These are phyloP conservation scores for Tulasnella sp. DNA, from an alignment of 768 basidiomycete species.

Conservation along the genomic window DNA sequence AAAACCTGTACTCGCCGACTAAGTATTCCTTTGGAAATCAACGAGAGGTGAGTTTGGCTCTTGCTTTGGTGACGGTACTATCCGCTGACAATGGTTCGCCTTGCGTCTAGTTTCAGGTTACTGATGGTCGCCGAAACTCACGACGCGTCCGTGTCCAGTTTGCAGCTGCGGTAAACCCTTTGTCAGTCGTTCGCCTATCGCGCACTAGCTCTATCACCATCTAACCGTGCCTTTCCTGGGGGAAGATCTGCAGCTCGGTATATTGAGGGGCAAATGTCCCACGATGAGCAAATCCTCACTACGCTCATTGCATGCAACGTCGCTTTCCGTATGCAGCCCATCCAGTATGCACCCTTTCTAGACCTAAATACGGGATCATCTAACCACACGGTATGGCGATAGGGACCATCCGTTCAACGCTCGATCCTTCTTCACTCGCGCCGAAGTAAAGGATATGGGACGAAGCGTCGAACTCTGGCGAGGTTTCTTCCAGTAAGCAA, in stretches of 20 bases:
- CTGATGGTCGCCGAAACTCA: conserved; percentile 48
- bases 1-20: conserved; percentile 69
- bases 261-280: conserved; percentile 64
- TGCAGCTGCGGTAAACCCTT: conserved; percentile 63
- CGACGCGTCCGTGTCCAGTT: conserved; percentile 58
- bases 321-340: conserved; percentile 74
- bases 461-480: conserved; percentile 71
- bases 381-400: not conserved
- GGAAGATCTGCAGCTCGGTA: conserved; percentile 65
- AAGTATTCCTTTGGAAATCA: conserved; percentile 58
- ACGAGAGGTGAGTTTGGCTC: conserved; percentile 48
- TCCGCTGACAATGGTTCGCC: conserved; percentile 13
- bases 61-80: not conserved
- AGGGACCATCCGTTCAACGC: conserved; percentile 68
- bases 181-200: conserved; percentile 43
- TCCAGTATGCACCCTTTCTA: conserved; percentile 42
- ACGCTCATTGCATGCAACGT: conserved; percentile 68
- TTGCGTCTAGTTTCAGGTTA: conserved; percentile 61
- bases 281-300: conserved; percentile 69
- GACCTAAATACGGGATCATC: not conserved
- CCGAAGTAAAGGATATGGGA: conserved; percentile 55
- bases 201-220: not conserved
- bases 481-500: conserved; percentile 67
- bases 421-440: conserved; percentile 70
- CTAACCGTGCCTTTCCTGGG: not conserved